Evolutionary conservation across 495 filamentous ascomycete species (phyloP).

Genomic region (Neurospora sp.): DNA sequence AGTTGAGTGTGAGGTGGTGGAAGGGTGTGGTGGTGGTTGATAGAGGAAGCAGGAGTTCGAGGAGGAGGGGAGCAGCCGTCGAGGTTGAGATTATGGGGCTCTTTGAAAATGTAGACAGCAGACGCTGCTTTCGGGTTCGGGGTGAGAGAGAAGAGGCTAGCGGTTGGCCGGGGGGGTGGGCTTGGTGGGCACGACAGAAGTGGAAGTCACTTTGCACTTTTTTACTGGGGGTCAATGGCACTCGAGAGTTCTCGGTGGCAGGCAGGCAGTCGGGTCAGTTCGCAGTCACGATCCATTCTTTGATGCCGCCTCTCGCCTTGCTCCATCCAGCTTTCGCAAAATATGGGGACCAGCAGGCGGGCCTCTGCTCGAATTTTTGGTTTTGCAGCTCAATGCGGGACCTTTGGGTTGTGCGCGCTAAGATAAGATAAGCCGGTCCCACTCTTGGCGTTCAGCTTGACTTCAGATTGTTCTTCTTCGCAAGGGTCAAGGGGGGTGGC

Average conservation of each 20-base stretch:
- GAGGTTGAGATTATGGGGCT: background rate
- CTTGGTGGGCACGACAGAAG: background rate
- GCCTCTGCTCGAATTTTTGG: conserved; percentile 22
- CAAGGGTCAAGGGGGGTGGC: conserved; percentile 1
- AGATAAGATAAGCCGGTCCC: conserved; percentile 26
- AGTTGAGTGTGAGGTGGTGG: conserved; percentile 11
- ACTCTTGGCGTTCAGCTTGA: background rate
- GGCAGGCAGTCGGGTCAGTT: background rate
- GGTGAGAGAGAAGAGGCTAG: background rate
- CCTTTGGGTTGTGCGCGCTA: conserved; percentile 29
- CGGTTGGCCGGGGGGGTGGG: background rate
- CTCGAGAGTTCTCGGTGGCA: background rate
- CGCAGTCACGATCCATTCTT: background rate
- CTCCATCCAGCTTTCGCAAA: background rate
- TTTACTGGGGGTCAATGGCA: background rate
- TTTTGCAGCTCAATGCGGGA: conserved; percentile 25
- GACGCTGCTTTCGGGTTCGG: conserved; percentile 1
- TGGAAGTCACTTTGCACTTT: background rate
- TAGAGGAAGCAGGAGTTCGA: background rate
- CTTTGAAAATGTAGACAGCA: background rate
- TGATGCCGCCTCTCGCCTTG: background rate
- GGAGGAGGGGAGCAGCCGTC: conserved; percentile 1
- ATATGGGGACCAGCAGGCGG: background rate
- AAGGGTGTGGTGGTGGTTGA: conserved; percentile 6
- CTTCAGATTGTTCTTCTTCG: background rate